Evolutionary conservation across 805 yeast genomes (phyloP), one percentile per base, ranked within the genome.

Genomic region (Yarrowia deformans): DNA sequence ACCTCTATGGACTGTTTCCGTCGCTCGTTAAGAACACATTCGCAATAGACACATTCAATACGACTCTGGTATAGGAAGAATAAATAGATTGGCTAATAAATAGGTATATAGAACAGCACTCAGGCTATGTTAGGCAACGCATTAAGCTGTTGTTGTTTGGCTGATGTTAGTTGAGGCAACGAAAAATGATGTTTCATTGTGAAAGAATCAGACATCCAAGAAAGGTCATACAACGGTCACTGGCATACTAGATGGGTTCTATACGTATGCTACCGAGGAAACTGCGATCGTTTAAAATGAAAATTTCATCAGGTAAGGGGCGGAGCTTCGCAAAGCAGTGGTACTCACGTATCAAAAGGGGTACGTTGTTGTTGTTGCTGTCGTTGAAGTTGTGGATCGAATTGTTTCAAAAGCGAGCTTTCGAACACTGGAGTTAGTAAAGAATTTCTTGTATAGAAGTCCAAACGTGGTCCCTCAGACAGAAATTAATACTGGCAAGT

Each of bases 181-280:
- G 34, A 60, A 60, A 13, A 55, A 23, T 14, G 34, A 45, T 18
- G 49, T n/a, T 42, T 32, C 40, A 60, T 43, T 34, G 46, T 16
- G 35, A 69, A 29, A 39, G 40, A 70, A 75, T 79, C 81, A 79
- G 81, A 79, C 81, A 79, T 79, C 81, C 81, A 73, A 76, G 80
- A 81, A 79, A 79, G 81, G 81, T 77, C 75, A 48, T 68, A 74
- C 72, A 70, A 71, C 81, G 81, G 81, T 79, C 81, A 79, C 81
- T 71, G 81, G 74, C 79, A 77, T 73, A 76, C 81, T 70, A 72
- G 70, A 71, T 76, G 77, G 81, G 81, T 77, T 79, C 80, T 72
- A 70, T 69, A 70, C 75, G 81, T 74, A 71, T 74, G 78, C 81
- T 79, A 79, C 81, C 81, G 81, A 78, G 81, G 81, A 79, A 79